Conservation (phyloP, 495 filamentous ascomycete genomes). For the Tuber aestivum region DNA sequence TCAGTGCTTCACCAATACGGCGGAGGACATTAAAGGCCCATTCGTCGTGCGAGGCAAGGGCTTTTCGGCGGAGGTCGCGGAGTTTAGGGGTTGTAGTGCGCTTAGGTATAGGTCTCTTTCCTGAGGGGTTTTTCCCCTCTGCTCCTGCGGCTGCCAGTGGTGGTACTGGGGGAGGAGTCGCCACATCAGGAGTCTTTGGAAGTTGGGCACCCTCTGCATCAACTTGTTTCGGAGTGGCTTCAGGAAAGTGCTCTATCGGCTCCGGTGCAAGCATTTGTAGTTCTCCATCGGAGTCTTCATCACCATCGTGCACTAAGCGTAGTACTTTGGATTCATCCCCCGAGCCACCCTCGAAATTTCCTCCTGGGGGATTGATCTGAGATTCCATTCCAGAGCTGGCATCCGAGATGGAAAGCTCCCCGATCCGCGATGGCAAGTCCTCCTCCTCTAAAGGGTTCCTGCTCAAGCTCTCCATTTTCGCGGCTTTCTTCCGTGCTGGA, state of each 20-base stretch:
- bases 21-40: constrained; percentile 43
- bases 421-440: neutral
- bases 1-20: constrained; percentile 41
- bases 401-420: neutral
- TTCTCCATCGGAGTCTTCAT: neutral
- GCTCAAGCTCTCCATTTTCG: neutral
- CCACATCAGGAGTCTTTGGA: neutral
- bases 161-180: neutral
- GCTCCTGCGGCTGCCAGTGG: neutral
- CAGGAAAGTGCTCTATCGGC: neutral
- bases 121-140: neutral
- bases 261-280: neutral
- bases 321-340: neutral
- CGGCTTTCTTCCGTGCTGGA: neutral
- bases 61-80: constrained; percentile 41
- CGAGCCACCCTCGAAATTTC: neutral
- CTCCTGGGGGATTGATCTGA: constrained; percentile 46
- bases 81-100: constrained; percentile 12
- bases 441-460: neutral
- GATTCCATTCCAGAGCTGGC: constrained; percentile 9
- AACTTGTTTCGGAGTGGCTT: neutral
- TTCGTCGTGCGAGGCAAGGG: constrained; percentile 42
- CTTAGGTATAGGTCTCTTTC: neutral
- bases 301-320: neutral
- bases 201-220: neutral